Evolutionary conservation across 108 stramenopile genomes (phyloP), one percentile per base, ranked within the genome.

Genomic region (Aurantiochytrium sp.): DNA sequence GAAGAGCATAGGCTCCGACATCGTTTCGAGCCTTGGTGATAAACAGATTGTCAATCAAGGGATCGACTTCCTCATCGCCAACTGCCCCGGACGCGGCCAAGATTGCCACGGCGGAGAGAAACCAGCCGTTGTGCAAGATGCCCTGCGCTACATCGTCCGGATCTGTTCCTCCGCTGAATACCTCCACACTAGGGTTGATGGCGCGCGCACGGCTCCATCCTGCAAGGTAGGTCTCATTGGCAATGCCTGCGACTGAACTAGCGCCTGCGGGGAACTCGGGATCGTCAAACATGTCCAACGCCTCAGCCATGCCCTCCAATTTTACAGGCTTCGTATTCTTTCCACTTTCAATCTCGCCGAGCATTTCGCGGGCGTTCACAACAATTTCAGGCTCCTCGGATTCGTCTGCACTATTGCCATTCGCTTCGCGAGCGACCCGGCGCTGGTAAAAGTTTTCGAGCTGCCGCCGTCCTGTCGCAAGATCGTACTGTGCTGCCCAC

Each of bases 141-240:
- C 90, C 90, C 72, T 72, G 69, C 42, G 18, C 29, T 4, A 91
- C 72, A 55, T 91, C 90, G 59, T 91, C 90, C 0, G 90, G 90
- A 21, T 72, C 88, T 29, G 88, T 89, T 12, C 88, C 90, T 23
- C 92, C 92, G 59, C 91, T 91, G 90, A 94, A 93, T 0, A 94
- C 87, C 29, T 28, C 72, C 0, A 87, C 88, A 1, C 51, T 44
- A 4, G 88, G 88, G 60, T 88, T 88, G 5, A 88, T 58, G 6
- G 58, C 88, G 21, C 23, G 16, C 5, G 88, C 55, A 5, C 53
- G 29, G 43, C 25, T 42, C 88, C 88, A 88, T 10, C 88, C 88
- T 16, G 25, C 5, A 18, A 88, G 8, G n/a, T 60, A 25, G 29
- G 53, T 59, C 10, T 58, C 88, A 59, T 58, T 58, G 59, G 16